A percentile compares a stretch with the other conserved stretches of the same genome.
These are phyloP conservation scores for Coleophoma eucalyptorum DNA, from an alignment of 2,329 filamentous ascomycete species.

Conservation along the genomic window DNA sequence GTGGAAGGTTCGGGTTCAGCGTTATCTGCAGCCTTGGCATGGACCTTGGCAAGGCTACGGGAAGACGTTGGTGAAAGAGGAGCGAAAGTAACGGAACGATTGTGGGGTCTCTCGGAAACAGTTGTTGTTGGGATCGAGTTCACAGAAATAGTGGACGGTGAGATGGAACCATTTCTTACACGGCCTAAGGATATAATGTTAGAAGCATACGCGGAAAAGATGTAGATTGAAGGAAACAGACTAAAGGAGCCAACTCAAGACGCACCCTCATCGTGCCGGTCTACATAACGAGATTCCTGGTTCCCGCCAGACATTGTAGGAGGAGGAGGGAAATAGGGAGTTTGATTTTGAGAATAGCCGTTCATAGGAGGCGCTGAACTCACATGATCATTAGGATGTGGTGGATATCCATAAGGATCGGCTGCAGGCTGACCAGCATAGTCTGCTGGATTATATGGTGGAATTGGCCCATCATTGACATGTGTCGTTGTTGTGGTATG, in stretches of 20 bases:
- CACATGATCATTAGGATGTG: constrained; percentile 26
- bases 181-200: constrained; percentile 3
- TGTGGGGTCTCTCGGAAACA: constrained; percentile 2
- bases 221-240: constrained; percentile 1
- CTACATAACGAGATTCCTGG: constrained; percentile 10
- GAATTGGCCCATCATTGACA: constrained; percentile 18
- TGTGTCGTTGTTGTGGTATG: constrained; percentile 20
- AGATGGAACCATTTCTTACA: constrained; percentile 8
- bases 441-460: constrained; percentile 27
- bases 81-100: constrained; percentile 26
- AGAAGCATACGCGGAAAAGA: constrained; percentile 1
- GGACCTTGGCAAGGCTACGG: constrained; percentile 13
- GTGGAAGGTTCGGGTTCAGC: background rate
- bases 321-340: constrained; percentile 22
- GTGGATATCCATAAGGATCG: constrained; percentile 19
- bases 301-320: constrained; percentile 10
- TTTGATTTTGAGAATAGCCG: constrained; percentile 2
- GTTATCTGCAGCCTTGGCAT: constrained; percentile 1
- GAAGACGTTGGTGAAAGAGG: constrained; percentile 25
- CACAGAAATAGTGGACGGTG: constrained; percentile 7
- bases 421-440: constrained; percentile 17
- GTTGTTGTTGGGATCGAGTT: constrained; percentile 1
- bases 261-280: constrained; percentile 19
- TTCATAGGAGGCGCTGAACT: constrained; percentile 20
- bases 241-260: constrained; percentile 10